Evolutionary conservation across 495 filamentous ascomycete genomes (phyloP).

Genomic region (Extremus antarcticus): DNA sequence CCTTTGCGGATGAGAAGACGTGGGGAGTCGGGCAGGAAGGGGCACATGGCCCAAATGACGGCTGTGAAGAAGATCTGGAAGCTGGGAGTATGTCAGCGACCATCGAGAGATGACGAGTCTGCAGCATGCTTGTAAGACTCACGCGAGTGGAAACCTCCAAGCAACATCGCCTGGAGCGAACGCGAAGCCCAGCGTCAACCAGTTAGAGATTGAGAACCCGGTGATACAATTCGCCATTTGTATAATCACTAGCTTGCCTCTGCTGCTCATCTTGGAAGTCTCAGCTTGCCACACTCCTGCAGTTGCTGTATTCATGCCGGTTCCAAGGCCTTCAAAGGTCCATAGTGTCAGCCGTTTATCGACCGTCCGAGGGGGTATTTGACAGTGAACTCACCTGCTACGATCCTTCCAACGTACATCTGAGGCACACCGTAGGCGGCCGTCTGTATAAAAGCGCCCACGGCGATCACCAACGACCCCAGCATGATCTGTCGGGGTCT

Average conservation of each 20-base stretch:
- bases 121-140: not conserved
- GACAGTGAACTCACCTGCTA: conserved; percentile 28
- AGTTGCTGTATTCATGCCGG: conserved; percentile 37
- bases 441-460: conserved; percentile 21
- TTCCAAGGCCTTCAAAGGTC: too few relatives aligned
- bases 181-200: conserved; percentile 36
- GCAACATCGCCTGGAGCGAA: conserved; percentile 33
- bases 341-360: too few relatives aligned
- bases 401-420: conserved; percentile 17
- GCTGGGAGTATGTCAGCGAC: too few relatives aligned
- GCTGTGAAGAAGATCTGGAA: conserved; percentile 37
- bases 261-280: conserved; percentile 55
- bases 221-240: conserved; percentile 28
- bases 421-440: conserved; percentile 15
- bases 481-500: conserved; percentile 19
- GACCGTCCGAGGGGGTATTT: conserved; percentile 31
- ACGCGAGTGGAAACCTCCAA: conserved; percentile 24
- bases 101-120: too few relatives aligned
- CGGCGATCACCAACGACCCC: conserved; percentile 14
- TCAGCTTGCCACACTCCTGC: conserved; percentile 72
- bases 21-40: conserved; percentile 25
- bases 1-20: conserved; percentile 28
- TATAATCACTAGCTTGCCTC: conserved; percentile 29
- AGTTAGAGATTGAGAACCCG: conserved; percentile 31
- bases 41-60: conserved; percentile 14